These are phyloP conservation scores for Hymenoscyphus occultus DNA, from an alignment of 2,329 filamentous ascomycete genomes.

Conservation along the genomic window DNA sequence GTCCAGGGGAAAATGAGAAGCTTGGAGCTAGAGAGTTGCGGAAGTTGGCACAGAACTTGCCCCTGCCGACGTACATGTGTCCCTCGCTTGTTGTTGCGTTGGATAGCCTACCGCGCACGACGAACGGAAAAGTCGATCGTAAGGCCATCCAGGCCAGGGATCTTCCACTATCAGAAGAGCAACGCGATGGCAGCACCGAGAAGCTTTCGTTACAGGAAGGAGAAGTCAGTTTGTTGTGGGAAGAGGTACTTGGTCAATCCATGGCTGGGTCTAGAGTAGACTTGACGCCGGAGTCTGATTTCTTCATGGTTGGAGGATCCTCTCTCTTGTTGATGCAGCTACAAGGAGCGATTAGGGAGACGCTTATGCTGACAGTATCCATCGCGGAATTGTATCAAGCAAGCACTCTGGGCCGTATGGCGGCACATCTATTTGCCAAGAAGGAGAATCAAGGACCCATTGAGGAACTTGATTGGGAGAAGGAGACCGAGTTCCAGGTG, in stretches of 20 bases:
- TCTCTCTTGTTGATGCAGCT: conserved; percentile 17
- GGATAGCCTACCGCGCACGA: conserved; percentile 32
- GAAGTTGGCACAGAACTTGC: conserved; percentile 3
- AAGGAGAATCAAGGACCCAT: too few species aligned
- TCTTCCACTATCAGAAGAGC: neutral
- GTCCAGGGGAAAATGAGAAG: neutral
- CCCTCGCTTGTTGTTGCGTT: conserved; percentile 34
- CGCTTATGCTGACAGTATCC: conserved; percentile 18
- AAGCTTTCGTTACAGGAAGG: neutral
- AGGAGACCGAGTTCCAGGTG: neutral
- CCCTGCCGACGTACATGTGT: conserved; percentile 38
- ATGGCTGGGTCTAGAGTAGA: neutral
- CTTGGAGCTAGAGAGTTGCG: conserved; percentile 21
- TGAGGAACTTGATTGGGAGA: neutral
- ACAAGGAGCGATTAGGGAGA: conserved; percentile 8
- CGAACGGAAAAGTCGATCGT: conserved; percentile 36
- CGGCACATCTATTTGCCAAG: neutral
- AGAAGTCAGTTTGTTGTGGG: neutral
- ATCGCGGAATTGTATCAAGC: conserved; percentile 40
- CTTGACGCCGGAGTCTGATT: conserved; percentile 2
- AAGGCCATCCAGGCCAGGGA: conserved; percentile 1
- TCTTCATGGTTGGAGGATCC: conserved; percentile 16
- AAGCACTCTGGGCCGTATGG: conserved; percentile 40
- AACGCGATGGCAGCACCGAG: neutral
- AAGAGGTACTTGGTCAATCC: neutral